phyloP scores from a whole-genome alignment of 1,139 yeast species.

The Blastobotrys illinoisensis region DNA sequence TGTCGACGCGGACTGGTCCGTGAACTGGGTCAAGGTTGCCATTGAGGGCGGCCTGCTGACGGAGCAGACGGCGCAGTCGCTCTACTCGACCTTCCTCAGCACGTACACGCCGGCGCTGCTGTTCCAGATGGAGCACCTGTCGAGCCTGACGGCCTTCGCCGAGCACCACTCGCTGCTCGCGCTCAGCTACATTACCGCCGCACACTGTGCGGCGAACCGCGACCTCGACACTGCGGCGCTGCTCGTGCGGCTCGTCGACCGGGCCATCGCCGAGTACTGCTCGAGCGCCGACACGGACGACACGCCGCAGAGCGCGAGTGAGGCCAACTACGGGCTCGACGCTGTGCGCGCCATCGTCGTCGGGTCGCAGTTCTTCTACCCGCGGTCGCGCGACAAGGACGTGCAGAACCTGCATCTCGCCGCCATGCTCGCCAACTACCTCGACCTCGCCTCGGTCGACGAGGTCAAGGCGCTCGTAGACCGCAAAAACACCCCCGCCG shows the following conservation, averaged over 20 bases:
- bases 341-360: neutral
- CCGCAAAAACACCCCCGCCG: neutral
- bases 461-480: neutral
- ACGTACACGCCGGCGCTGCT: slow-evolving; percentile 17
- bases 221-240: neutral
- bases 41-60: slow-evolving; percentile 32
- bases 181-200: slow-evolving; percentile 4
- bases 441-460: neutral
- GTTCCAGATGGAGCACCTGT: slow-evolving; percentile 4
- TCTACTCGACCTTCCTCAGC: slow-evolving; percentile 41
- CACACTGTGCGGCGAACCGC: neutral
- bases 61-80: slow-evolving; percentile 28
- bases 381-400: neutral
- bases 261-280: neutral
- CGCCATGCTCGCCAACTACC: neutral
- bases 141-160: slow-evolving; percentile 3
- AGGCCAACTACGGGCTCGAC: neutral
- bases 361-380: neutral
- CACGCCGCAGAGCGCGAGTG: neutral
- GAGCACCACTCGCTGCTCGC: slow-evolving; percentile 6
- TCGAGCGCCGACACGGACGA: neutral
- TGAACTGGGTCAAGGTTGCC: slow-evolving; percentile 41
- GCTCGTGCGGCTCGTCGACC: neutral
- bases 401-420: neutral
- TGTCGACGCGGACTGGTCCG: neutral